These are phyloP conservation scores for Candida labiduridarum DNA, from an alignment of 1,139 yeast genomes.

Conservation along the genomic window DNA sequence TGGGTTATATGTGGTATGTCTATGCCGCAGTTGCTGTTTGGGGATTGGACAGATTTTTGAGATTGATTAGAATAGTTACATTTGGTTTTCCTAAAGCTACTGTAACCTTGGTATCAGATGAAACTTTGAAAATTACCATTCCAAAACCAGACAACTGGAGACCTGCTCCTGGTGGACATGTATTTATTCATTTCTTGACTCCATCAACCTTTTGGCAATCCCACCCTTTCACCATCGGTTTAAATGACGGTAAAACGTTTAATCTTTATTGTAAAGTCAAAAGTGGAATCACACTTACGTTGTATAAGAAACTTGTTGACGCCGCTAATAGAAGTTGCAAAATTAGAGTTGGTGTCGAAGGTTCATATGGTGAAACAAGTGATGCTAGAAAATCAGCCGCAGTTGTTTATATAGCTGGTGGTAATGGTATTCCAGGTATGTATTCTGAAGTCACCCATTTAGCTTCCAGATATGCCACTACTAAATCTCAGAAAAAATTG, in stretches of 20 bases:
- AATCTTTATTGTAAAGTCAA: conserved; percentile 34
- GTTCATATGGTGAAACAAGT: conserved; percentile 40
- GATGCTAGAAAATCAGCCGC: conserved; percentile 30
- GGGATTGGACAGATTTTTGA: conserved; percentile 58
- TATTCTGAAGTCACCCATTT: conserved; percentile 39
- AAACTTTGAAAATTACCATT: conserved; percentile 42
- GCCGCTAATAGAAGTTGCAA: conserved; percentile 26
- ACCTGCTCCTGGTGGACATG: conserved; percentile 59
- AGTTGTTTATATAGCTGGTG: conserved; percentile 42
- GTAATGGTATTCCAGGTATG: conserved; percentile 48
- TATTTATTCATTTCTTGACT: conserved; percentile 55
- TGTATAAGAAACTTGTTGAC: conserved; percentile 30
- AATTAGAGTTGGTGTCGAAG: conserved; percentile 41
- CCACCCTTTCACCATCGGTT: conserved; percentile 63
- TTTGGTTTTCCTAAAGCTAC: conserved; percentile 54
- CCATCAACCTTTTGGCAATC: conserved; percentile 67
- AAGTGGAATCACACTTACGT: conserved; percentile 38
- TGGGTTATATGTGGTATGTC: conserved; percentile 52
- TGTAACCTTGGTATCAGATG: conserved; percentile 45
- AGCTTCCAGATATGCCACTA: conserved; percentile 13
- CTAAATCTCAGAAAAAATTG: conserved; percentile 23
- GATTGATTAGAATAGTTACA: conserved; percentile 47
- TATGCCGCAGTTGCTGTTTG: conserved; percentile 61
- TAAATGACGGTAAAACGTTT: conserved; percentile 30
- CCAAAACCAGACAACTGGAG: conserved; percentile 44